Conservation (phyloP, 306 rosid genomes). For the Trifolium subterraneum region DNA sequence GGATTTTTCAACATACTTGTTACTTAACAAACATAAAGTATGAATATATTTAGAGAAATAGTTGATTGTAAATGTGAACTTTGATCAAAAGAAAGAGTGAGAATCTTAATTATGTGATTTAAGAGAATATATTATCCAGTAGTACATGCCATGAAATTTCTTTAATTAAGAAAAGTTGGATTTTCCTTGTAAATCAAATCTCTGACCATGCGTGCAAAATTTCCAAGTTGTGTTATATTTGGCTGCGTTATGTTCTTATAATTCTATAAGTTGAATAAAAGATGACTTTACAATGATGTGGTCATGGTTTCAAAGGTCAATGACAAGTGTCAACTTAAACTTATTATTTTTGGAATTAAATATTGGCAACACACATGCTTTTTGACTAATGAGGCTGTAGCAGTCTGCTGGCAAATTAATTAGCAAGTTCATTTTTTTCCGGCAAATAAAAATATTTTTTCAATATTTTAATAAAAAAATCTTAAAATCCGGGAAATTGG, state of each 20-base stretch:
- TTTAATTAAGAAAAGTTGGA: background rate
- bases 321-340: conserved; percentile 39
- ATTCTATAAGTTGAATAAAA: conserved; percentile 14
- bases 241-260: background rate
- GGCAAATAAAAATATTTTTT: background rate
- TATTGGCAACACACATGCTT: background rate
- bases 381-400: conserved; percentile 38
- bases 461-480: background rate
- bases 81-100: background rate
- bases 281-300: background rate
- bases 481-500: background rate
- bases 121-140: background rate
- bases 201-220: conserved; percentile 36
- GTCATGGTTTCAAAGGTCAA: conserved; percentile 41
- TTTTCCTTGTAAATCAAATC: background rate
- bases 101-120: background rate
- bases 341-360: conserved; percentile 17
- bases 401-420: conserved; percentile 38
- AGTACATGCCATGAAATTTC: conserved; percentile 19
- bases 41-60: background rate
- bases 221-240: conserved; percentile 19
- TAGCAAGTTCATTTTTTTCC: background rate
- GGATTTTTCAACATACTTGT: conserved; percentile 29
- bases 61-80: background rate
- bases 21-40: conserved; percentile 14